These are phyloP conservation scores for Paraleonurus japonicus DNA, from an alignment of 257 asterid species.

Conservation along the genomic window DNA sequence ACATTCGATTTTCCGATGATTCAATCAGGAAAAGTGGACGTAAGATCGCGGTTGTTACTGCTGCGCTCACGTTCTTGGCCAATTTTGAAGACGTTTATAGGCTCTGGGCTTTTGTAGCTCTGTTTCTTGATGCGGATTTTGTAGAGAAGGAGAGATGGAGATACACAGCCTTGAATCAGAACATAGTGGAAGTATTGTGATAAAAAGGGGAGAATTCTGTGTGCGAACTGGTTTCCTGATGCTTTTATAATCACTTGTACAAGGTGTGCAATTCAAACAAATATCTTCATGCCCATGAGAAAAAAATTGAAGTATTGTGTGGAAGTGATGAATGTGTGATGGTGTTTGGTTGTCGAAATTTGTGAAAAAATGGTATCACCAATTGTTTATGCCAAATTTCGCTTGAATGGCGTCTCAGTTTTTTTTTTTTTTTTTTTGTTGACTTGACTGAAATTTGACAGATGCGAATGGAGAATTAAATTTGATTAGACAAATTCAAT, in stretches of 20 bases:
- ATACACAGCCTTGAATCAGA: slow-evolving; percentile 77
- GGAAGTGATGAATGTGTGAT: no score
- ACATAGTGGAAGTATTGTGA: slow-evolving; percentile 60
- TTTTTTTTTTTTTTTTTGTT: no score
- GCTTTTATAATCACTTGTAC: neutral
- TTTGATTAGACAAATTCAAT: no score
- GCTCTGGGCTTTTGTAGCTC: slow-evolving; percentile 84
- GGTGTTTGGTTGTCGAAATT: no score
- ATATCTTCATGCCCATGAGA: no score
- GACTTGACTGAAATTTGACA: no score
- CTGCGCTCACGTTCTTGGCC: slow-evolving; percentile 74
- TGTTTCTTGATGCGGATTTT: slow-evolving; percentile 86
- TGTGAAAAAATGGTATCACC: no score
- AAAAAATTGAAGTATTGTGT: no score
- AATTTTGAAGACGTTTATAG: slow-evolving; percentile 75
- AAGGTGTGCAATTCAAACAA: no score
- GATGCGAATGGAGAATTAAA: no score
- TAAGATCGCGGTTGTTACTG: slow-evolving; percentile 56
- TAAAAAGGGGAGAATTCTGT: neutral
- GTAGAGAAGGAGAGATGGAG: slow-evolving; percentile 98
- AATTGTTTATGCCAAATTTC: no score
- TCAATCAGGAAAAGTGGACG: slow-evolving; percentile 30
- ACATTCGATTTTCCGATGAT: slow-evolving; percentile 64
- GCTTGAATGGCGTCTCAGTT: no score
- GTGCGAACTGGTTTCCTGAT: neutral